Base-by-base conservation (phyloP, 345 rosid species). In the Gynandropsis gynandra region DNA sequence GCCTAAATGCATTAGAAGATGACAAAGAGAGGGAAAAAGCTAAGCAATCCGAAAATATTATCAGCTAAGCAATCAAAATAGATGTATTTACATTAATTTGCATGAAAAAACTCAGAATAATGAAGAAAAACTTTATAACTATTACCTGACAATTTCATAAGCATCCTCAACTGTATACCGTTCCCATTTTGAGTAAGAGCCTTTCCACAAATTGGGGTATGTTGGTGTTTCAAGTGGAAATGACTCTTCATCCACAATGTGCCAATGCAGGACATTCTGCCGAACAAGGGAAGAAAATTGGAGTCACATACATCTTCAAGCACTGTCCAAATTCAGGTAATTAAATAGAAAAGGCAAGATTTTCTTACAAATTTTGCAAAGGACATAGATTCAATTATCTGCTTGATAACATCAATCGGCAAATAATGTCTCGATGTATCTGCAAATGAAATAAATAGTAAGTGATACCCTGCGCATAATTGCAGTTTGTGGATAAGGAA, bases 261-360 rank as follows among this genome's bases (percentile, higher is more conserved):
- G 98, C 98, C 95, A 87, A 71, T 92, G 96, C 67, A 92, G 73
- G 54, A 87, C 96, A 65, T 92, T 92, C 98, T 92, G 79, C 78
- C 49, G 57, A 70, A 48, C 34, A 59, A 15, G 45, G 24, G 50
- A 39, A 62, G 7, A 16, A 34, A 47, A 50, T 34, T 36, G 24
- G 37, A 17, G 44, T 24, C 45, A 3, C 10, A 21, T 32, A 15
- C 32, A 39, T 19, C 1, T 64, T 33, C 13, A 1, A 52, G 7
- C 9, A 5, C 5, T 15, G 8, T 20, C 33, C 6, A 35, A 29
- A 10, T 13, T 32, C 0, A 9, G 37, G 47, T 41, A 57, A 54
- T 42, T 36, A 18, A 39, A 33, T 42, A 36, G 60, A 49, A 61
- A 37, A 65, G 36, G 51, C 40, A 47, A 33, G 64, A 52, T 47